Base-by-base conservation (phyloP, 768 basidiomycete genomes). In the Boletus speciosus region DNA sequence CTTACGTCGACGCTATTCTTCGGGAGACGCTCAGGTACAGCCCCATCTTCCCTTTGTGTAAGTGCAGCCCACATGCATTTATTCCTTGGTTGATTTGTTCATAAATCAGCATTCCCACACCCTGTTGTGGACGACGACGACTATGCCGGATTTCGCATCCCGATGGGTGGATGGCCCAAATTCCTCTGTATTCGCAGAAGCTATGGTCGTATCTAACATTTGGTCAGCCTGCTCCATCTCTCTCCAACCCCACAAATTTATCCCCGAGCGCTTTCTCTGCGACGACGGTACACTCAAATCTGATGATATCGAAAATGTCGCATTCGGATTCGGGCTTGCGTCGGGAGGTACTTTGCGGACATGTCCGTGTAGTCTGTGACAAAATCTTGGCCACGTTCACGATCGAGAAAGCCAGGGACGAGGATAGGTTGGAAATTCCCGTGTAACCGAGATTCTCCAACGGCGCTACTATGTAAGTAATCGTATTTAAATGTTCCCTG, bases 91-190 rank as follows among this genome's bases (percentile, higher is more conserved):
- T 32, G 5, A 47, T 35, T 41, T n/a, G 6, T 19, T 4, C 5
- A 8, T 48, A 36, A 1, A 34, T 29, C 25, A 66, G 72, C 66
- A 0, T 37, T 72, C 11, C 66, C 73, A 8, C 74, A 71, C 54
- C 49, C 60, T 21, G 49, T 62, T 7, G 74, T 75, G 1, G 55
- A 73, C 23, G 76, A 78, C 34, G 79, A 80, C 32, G 50, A 71
- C 6, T 80, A 78, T 54, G 66, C 70, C 32, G 74, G 76, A n/a
- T 79, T 77, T 51, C 65, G 74, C 8, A 85, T 85, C 44, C 83
- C 84, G 5, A 74, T 75, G 55, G 63, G 63, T 66, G 23, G 34
- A 47, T 25, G 12, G 6, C 11, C 14, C 32, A 38, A 21, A 38
- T 37, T 32, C 21, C 6, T 15, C 4, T 23, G 8, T n/a, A 25